Base-by-base conservation (phyloP, 805 yeast species). In the Suhomyces kilbournensis region DNA sequence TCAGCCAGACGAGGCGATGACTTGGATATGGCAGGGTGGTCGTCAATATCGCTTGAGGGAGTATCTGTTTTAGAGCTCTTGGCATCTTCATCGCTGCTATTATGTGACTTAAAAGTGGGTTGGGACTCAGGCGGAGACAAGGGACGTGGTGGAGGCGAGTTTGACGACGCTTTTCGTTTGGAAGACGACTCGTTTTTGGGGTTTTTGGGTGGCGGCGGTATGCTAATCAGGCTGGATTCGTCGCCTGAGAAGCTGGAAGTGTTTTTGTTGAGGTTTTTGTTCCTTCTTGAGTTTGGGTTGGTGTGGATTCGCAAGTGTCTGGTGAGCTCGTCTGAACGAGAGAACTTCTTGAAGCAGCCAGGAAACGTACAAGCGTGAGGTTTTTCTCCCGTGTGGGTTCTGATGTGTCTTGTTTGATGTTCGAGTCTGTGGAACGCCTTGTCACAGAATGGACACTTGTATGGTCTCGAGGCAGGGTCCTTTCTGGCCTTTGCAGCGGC, bases 311-410 rank as follows among this genome's bases (percentile, higher is more conserved):
- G 75, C 47, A 87, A 76, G 70, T 90, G 97, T 59, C 97, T 77
- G 12, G 96, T 90, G 52, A 90, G 77, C 71, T 90, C 97, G 70
- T 91, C 97, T 25, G 85, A 78, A 56, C 97, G 79, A 53, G 88
- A 80, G 64, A 90, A 90, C 56, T 87, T 77, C 68, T 91, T 90
- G 50, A 83, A 68, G 70, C 97, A 90, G n/a, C 89, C 89, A 1
- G 94, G 91, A 60, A 80, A 90, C 17, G 84, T 80, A 69, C 97
- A 90, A 47, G 83, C 84, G 65, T 88, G 94, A 2, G 97, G 96
- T 66, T 90, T 88, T 67, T 90, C 96, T 47, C 97, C 97, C 0
- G 97, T 90, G 71, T 90, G 97, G 8, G 96, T 90, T 53, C 97
- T 77, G 59, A 91, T 86, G 67, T 90, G 97, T 59, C 97, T 79